Percentiles rank a stretch among this genome's conserved stretches.
phyloP scores from a whole-genome alignment of 1,284 basidiomycete species.

The Kalmanozyma brasiliensis region DNA sequence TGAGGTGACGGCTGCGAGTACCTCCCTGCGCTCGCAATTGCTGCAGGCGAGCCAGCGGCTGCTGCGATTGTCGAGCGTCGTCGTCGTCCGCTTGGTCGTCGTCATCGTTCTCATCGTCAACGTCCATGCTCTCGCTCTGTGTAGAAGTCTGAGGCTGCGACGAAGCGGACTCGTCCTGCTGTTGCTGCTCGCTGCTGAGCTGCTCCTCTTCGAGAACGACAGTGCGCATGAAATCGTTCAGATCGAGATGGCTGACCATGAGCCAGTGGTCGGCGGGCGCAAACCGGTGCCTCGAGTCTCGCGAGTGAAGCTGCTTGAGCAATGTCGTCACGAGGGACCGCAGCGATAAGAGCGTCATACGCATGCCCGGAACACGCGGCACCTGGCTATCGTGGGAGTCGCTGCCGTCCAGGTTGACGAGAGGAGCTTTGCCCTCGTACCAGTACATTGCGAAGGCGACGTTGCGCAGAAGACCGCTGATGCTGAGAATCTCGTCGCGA shows the following conservation, averaged over 20 bases:
- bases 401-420: conserved; percentile 30
- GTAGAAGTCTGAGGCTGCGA: background rate
- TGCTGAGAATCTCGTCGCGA: conserved; percentile 80
- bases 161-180: conserved; percentile 1
- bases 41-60: conserved; percentile 26
- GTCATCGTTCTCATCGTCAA: conserved; percentile 10
- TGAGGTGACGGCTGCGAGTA: conserved; percentile 36
- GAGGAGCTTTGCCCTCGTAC: conserved; percentile 71
- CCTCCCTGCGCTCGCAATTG: conserved; percentile 28
- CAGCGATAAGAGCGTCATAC: conserved; percentile 48
- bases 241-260: conserved; percentile 76
- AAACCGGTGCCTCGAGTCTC: conserved; percentile 53
- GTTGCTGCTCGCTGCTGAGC: conserved; percentile 40
- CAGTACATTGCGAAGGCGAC: conserved; percentile 84
- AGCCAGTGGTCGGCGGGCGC: conserved; percentile 80
- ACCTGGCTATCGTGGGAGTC: conserved; percentile 2
- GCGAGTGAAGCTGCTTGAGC: conserved; percentile 63
- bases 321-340: conserved; percentile 53
- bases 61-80: conserved; percentile 7
- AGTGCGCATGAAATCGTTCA: conserved; percentile 87
- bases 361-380: conserved; percentile 51
- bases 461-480: conserved; percentile 79
- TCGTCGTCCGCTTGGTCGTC: conserved; percentile 21
- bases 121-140: conserved; percentile 3
- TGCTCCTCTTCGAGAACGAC: conserved; percentile 73